phyloP scores from a whole-genome alignment of 73 alveolate species.

The Symbiodinium pilosum region DNA sequence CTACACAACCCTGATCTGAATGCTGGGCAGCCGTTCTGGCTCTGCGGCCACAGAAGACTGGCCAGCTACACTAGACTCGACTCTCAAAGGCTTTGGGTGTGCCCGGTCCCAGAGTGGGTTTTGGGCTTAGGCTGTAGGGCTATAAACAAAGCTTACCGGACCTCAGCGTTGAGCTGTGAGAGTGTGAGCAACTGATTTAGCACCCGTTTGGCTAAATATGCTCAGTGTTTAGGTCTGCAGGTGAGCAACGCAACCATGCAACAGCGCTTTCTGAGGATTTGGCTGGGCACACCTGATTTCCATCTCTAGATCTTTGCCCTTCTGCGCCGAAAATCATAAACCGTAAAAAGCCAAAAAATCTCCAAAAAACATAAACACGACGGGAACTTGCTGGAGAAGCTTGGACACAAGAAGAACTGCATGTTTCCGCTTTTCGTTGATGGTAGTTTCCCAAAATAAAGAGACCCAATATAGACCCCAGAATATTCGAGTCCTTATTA shows the following conservation, averaged over 20 bases:
- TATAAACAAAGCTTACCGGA: too few species aligned
- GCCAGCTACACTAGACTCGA: constrained; percentile 84
- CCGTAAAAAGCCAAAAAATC: constrained; percentile 59
- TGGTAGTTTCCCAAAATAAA: too few species aligned
- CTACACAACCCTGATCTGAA: too few species aligned
- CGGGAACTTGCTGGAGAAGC: constrained; percentile 83
- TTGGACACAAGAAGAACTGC: not conserved
- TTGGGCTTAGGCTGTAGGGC: not conserved
- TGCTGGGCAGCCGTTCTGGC: constrained; percentile 79
- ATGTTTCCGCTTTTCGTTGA: too few species aligned
- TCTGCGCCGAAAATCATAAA: constrained; percentile 69
- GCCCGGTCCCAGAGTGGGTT: constrained; percentile 13
- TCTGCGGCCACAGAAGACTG: constrained; percentile 92
- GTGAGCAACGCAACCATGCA: too few species aligned
- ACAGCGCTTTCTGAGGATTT: too few species aligned
- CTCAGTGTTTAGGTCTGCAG: too few species aligned
- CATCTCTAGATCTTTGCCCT: constrained; percentile 41
- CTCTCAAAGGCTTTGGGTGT: constrained; percentile 51
- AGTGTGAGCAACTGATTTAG: too few species aligned
- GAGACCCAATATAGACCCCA: too few species aligned
- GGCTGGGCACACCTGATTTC: constrained; percentile 1
- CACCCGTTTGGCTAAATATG: too few species aligned
- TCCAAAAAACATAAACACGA: constrained; percentile 51
- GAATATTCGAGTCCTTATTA: too few species aligned
- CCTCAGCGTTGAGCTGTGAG: too few species aligned